Percentiles rank a stretch among this genome's conserved stretches.
phyloP scores from a whole-genome alignment of 305 asterid species.

The Withania somnifera region DNA sequence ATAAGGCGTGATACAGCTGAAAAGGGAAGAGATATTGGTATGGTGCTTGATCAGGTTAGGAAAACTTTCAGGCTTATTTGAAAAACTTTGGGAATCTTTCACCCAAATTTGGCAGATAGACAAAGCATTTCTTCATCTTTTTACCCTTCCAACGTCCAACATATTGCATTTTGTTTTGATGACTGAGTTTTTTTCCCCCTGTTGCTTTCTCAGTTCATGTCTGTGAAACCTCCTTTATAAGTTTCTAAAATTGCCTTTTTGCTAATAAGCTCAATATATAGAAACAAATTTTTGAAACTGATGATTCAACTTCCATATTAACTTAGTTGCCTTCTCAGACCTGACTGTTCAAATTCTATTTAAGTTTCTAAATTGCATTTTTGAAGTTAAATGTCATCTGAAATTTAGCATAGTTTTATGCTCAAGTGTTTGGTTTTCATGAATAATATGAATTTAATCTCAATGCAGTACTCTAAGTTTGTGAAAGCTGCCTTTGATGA shows the following conservation, averaged over 20 bases:
- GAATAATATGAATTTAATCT: slow-evolving; percentile 13
- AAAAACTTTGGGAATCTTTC: not conserved
- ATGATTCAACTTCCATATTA: not conserved
- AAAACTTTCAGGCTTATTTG: not conserved
- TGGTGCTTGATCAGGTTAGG: slow-evolving; percentile 88
- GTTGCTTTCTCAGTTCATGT: not conserved
- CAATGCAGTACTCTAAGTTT: slow-evolving; percentile 84
- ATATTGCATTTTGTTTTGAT: not conserved
- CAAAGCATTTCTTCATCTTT: not conserved
- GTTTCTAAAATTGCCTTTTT: not conserved
- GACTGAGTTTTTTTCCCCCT: not conserved
- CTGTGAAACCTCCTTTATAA: not conserved
- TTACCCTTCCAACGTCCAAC: not conserved
- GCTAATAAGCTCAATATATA: not conserved
- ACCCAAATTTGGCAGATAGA: not conserved
- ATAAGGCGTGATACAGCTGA: slow-evolving; percentile 95
- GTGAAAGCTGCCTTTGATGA: slow-evolving; percentile 99
- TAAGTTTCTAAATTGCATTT: not conserved
- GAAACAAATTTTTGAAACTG: not conserved
- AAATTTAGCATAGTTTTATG: not conserved
- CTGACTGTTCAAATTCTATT: not conserved
- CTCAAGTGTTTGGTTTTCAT: not conserved
- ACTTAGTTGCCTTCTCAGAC: not conserved
- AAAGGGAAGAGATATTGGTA: slow-evolving; percentile 83
- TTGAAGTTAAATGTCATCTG: not conserved